Evolutionary conservation across 768 basidiomycete genomes (phyloP), one percentile per base, ranked within the genome.

Genomic region (Podaxis pistillaris): DNA sequence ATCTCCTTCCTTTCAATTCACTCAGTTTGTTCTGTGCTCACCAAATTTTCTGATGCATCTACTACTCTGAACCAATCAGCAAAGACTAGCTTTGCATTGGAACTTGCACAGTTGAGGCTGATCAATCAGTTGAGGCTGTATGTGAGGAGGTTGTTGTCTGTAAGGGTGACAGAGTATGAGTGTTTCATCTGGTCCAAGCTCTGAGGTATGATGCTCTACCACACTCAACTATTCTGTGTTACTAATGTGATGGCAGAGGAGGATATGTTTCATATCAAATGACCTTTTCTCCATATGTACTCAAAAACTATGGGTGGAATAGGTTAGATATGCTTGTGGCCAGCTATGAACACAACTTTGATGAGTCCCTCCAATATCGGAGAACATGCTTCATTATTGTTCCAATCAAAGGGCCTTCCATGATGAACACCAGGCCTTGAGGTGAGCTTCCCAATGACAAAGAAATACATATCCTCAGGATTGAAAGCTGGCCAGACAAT

Each of bases 181-280:
- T 96, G 94, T 70, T 77, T 98, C 64, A 92, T 98, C 58, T 98
- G 95, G 96, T 93, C 95, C 19, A 92, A 92, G 68, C 79, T 92
- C 19, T 93, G 94, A 56, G 87, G 79, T 78, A 62, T 51, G 30
- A 59, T 24, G 52, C 26, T 26, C 2, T 53, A 38, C 64, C 36
- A 26, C 47, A 44, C 6, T 41, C 24, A 26, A 56, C 50, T 26
- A 58, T 54, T 49, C n/a, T 22, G 26, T 2, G 9, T 37, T 58
- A 51, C 24, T 64, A 37, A 65, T 50, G 2, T 61, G 9, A 33
- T 51, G 22, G 26, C 62, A 40, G 55, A 81, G 79, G 85, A 28
- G 94, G 92, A 2, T 98, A 96, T 72, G 92, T 91, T 0, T 90
- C 91, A 69, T 79, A 91, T 24, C 79, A 81, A 57, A 87, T 91